Base-by-base conservation (phyloP, 2,329 filamentous ascomycete species). In the Xylaria hypoxylon region DNA sequence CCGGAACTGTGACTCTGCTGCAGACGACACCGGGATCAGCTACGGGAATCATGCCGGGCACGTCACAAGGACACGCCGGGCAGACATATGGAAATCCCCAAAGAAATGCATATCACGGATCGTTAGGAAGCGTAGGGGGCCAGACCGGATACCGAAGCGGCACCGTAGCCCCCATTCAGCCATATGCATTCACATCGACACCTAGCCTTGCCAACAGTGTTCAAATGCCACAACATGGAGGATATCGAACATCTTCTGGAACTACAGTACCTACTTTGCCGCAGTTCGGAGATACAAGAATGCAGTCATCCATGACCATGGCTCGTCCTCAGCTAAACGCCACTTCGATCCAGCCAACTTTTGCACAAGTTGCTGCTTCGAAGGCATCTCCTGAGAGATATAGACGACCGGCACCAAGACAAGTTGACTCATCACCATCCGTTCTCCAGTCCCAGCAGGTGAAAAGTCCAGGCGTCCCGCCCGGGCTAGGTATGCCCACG, bases 381-480 rank as follows among this genome's bases (percentile, higher is more conserved):
- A 94, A 93, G 74, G 83, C 89, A 24, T 89, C 92, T 1, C 92
- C 93, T 1, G 94, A 97, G 77, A 89, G 95, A 65, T 97, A 97
- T 77, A 87, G 94, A 73, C 90, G 94, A 57, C 79, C 85, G 66
- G 84, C 84, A 62, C 83, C 86, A 64, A 86, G 87, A 71, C 83
- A 87, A 67, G 79, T 82, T 17, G 88, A 89, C 71, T 85, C 81
- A 70, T 71, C 77, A n/a, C 67, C 73, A 2, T 60, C 75, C 48
- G 68, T 69, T 8, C 68, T 75, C 50, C 79, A 77, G 44, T 72
- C 76, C 35, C 74, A 69, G 59, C 74, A 76, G 64, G 67, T 67
- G 51, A 76, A 73, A 48, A 77, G 75, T 61, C 84, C 83, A 40
- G 80, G 81, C 24, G 74, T 78, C 26, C 80, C 84, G n/a, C 85